phyloP scores from a whole-genome alignment of 2,329 filamentous ascomycete genomes.

The Fusarium verticillioides region DNA sequence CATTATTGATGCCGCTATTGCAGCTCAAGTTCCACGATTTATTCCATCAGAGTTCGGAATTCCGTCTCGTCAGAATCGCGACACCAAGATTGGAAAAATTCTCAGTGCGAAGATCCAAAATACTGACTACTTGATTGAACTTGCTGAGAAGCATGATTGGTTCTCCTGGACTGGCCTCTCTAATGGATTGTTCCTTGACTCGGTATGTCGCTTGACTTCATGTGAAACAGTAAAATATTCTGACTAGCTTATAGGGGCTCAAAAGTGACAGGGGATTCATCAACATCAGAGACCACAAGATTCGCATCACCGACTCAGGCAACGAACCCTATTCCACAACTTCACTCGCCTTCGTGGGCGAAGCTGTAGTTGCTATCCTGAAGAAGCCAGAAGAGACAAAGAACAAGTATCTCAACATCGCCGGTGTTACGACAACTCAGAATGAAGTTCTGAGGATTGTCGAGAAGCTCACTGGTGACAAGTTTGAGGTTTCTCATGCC shows the following conservation, averaged over 20 bases:
- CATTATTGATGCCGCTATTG: constrained; percentile 1
- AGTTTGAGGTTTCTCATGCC: not conserved
- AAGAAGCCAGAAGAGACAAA: not conserved
- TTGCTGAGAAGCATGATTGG: constrained; percentile 9
- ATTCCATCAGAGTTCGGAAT: constrained; percentile 16
- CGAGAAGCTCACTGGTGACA: not conserved
- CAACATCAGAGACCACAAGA: constrained; percentile 1
- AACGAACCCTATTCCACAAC: constrained; percentile 9
- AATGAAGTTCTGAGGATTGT: not conserved
- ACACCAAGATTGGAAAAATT: constrained; percentile 4
- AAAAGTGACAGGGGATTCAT: not conserved
- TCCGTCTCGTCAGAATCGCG: not conserved
- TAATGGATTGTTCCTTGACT: not conserved
- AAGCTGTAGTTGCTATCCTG: constrained; percentile 1
- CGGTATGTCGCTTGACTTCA: not conserved
- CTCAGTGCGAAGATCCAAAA: not conserved
- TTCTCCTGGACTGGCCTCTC: constrained; percentile 10
- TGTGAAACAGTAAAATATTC: fast-evolving
- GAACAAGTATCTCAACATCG: constrained; percentile 7
- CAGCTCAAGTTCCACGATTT: not conserved
- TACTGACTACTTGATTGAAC: constrained; percentile 16
- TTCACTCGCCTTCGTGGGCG: not conserved
- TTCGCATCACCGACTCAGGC: constrained; percentile 13
- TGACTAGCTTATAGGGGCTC: not conserved
- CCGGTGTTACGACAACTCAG: constrained; percentile 8